phyloP scores from a whole-genome alignment of 768 basidiomycete species.

The Kwoniella newhampshirensis region DNA sequence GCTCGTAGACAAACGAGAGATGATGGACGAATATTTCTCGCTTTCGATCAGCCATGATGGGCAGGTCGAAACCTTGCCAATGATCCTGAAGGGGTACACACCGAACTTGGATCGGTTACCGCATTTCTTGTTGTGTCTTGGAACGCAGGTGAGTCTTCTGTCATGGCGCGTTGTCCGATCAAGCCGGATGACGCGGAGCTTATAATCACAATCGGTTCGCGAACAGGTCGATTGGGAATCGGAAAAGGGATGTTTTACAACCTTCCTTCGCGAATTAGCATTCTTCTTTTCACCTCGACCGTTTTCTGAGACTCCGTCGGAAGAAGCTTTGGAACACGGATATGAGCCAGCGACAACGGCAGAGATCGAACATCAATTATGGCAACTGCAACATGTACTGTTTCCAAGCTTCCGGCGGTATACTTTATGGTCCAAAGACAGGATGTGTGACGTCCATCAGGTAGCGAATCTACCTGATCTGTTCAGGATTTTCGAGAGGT shows the following conservation, averaged over 20 bases:
- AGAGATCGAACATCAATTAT: conserved; percentile 58
- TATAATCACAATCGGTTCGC: too few species aligned
- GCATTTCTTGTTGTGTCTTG: conserved; percentile 82
- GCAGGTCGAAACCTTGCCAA: conserved; percentile 70
- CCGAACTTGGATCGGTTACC: conserved; percentile 91
- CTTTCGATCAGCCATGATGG: conserved; percentile 66
- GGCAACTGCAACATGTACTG: conserved; percentile 87
- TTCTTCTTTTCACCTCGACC: conserved; percentile 80
- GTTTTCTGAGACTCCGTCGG: conserved; percentile 13
- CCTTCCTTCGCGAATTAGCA: conserved; percentile 83
- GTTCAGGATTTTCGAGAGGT: conserved; percentile 92
- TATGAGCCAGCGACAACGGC: not conserved
- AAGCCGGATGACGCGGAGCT: too few species aligned
- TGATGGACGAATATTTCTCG: conserved; percentile 91
- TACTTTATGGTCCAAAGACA: conserved; percentile 66
- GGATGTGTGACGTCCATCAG: conserved; percentile 76
- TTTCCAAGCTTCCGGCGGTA: conserved; percentile 84
- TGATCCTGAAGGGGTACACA: conserved; percentile 79
- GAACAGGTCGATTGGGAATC: conserved; percentile 80
- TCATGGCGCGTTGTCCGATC: too few species aligned
- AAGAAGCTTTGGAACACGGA: not conserved
- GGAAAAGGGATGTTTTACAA: conserved; percentile 80
- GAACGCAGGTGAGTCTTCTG: conserved; percentile 75
- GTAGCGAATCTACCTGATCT: conserved; percentile 86
- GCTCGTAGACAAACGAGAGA: conserved; percentile 60